Evolutionary conservation across 495 filamentous ascomycete species (phyloP), one percentile per base, ranked within the genome.

Genomic region (Penicillium paradoxum): DNA sequence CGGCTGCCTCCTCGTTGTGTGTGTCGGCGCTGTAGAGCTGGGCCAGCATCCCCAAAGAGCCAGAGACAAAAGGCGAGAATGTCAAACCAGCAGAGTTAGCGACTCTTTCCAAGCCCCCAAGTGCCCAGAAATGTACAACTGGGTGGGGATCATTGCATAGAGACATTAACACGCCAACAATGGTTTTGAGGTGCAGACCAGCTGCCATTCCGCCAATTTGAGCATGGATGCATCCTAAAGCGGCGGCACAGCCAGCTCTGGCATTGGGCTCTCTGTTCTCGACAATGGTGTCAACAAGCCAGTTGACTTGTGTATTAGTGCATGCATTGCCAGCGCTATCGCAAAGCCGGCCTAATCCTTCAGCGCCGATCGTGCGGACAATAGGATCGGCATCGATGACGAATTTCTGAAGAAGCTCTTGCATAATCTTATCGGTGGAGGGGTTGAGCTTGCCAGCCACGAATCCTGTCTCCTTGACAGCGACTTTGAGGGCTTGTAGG

Each of bases 131-230:
- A 66, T 99, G 93, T 1, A 99, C 93, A 0, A 86, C 87, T 0
- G 93, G 92, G 56, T 97, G 92, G n/a, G 93, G 89, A 63, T 99
- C 93, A 59, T 88, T 95, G 68, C 90, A 89, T 6, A 99, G 73
- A 18, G 92, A 97, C 88, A 97, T 92, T 18, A 99, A 70, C 30
- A 99, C 90, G 15, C 90, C 88, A 32, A 95, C 82, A 45, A 99
- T 97, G 7, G 89, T 95, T 71, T 97, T 97, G 13, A 99, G 74
- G 66, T 99, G 93, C 60, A 90, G 87, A n/a, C 91, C 90, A 45
- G 93, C 93, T 51, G 95, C 95, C 91, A 99, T 97, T 56, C 93
- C 93, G 49, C 93, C 93, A 27, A 97, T 88, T 65, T 96, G 89
- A 2, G 90, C 84, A 68, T 97, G 93, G 39, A 97, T 97, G 56